These are phyloP conservation scores for Cercospora beticola DNA, from an alignment of 2,329 filamentous ascomycete genomes.

Conservation along the genomic window DNA sequence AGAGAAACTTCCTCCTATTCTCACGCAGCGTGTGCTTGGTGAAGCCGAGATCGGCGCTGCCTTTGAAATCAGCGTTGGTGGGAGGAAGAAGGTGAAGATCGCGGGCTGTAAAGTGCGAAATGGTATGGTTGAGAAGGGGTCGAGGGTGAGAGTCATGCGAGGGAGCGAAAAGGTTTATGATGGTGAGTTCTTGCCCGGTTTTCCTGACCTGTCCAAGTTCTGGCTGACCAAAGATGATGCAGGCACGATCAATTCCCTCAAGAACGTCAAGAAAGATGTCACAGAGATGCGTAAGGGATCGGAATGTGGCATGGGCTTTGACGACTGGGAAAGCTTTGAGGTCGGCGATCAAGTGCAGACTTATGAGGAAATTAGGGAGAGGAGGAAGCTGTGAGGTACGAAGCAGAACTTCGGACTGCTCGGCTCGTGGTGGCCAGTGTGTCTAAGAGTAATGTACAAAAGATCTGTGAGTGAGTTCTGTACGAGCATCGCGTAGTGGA, in stretches of 20 bases:
- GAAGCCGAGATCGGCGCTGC: conserved; percentile 83
- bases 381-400: conserved; percentile 55
- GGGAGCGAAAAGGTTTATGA: conserved; percentile 69
- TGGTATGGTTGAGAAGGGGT: conserved; percentile 65
- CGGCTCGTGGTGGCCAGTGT: neutral
- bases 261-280: conserved; percentile 90
- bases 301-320: conserved; percentile 91
- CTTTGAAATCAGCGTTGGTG: conserved; percentile 80
- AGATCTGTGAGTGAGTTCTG: neutral
- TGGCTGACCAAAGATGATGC: conserved; percentile 12
- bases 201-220: neutral
- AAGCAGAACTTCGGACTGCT: neutral
- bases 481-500: neutral
- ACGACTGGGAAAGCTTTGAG: conserved; percentile 73
- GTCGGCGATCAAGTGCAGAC: conserved; percentile 84
- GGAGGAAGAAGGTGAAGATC: conserved; percentile 68
- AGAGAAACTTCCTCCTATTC: conserved; percentile 64
- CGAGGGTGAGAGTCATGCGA: conserved; percentile 70
- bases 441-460: neutral
- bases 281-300: conserved; percentile 83
- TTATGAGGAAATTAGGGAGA: conserved; percentile 76
- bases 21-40: conserved; percentile 71
- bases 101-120: conserved; percentile 88
- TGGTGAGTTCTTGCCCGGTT: conserved; percentile 58
- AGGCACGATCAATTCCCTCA: conserved; percentile 80